Conservation (phyloP, 352 stramenopile genomes). For the Phytophthora brassicae region DNA sequence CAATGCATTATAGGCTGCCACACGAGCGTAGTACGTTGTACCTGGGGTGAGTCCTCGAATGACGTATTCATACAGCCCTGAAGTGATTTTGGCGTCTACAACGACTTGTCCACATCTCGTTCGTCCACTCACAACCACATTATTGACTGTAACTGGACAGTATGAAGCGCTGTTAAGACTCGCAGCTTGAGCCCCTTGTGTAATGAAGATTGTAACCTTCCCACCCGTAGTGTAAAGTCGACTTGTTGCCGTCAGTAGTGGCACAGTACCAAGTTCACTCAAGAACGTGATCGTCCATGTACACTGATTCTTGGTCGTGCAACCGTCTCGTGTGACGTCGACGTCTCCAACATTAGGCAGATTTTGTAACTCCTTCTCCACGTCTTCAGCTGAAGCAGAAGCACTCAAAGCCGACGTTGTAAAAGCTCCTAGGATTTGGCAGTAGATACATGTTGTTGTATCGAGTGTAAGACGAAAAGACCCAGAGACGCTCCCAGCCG, state of each 20-base stretch:
- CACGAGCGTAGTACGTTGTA: slow-evolving; percentile 65
- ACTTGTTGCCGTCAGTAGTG: slow-evolving; percentile 51
- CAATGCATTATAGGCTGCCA: slow-evolving; percentile 67
- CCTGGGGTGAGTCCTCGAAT: slow-evolving; percentile 64
- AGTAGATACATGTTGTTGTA: slow-evolving; percentile 75
- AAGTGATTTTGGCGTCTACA: slow-evolving; percentile 15
- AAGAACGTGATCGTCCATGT: slow-evolving; percentile 82
- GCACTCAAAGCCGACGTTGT: slow-evolving; percentile 75
- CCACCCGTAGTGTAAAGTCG: slow-evolving; percentile 47
- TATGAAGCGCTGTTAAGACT: slow-evolving; percentile 47
- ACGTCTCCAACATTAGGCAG: slow-evolving; percentile 94
- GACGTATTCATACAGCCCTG: slow-evolving; percentile 49
- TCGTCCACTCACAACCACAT: slow-evolving; percentile 29
- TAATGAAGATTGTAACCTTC: slow-evolving; percentile 40
- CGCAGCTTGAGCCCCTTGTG: slow-evolving; percentile 29
- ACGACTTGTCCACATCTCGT: slow-evolving; percentile 35
- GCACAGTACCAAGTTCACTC: slow-evolving; percentile 60
- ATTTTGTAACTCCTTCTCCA: slow-evolving; percentile 90
- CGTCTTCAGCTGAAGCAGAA: slow-evolving; percentile 47
- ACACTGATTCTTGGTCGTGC: slow-evolving; percentile 55
- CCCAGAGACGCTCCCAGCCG: slow-evolving; percentile 39
- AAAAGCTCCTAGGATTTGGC: slow-evolving; percentile 68
- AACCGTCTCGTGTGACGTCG: slow-evolving; percentile 51
- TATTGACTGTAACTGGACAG: slow-evolving; percentile 43
- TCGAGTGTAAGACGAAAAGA: slow-evolving; percentile 86